phyloP scores from a whole-genome alignment of 345 rosid genomes.

The Orychophragmus violaceus region DNA sequence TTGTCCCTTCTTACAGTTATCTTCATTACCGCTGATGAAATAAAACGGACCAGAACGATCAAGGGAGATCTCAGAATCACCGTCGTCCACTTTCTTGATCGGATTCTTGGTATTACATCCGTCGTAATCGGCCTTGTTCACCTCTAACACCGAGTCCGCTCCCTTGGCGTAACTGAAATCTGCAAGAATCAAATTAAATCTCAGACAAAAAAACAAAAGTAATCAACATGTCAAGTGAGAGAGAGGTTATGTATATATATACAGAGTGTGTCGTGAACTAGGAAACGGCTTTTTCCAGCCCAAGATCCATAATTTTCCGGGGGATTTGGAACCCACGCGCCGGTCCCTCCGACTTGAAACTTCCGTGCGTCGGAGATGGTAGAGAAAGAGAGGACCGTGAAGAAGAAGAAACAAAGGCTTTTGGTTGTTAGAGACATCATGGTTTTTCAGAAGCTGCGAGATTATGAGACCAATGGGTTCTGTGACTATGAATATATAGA shows the following conservation, averaged over 20 bases:
- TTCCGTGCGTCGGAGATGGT: conserved; percentile 26
- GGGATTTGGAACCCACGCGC: conserved; percentile 72
- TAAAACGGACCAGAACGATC: conserved; percentile 72
- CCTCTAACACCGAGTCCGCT: conserved; percentile 59
- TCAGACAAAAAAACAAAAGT: neutral
- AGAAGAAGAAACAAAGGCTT: conserved; percentile 16
- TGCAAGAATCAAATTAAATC: conserved; percentile 20
- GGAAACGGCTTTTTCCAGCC: conserved; percentile 69
- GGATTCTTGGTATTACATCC: conserved; percentile 60
- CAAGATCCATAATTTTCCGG: conserved; percentile 56
- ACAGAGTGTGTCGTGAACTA: conserved; percentile 70
- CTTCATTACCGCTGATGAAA: conserved; percentile 61
- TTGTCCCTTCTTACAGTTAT: conserved; percentile 64
- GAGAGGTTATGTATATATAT: neutral
- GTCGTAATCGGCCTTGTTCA: conserved; percentile 45
- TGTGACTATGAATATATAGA: neutral
- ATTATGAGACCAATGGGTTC: neutral
- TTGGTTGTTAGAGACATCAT: neutral
- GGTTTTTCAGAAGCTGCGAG: neutral
- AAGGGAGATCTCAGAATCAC: conserved; percentile 47
- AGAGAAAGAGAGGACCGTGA: conserved; percentile 2
- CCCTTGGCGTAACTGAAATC: conserved; percentile 74
- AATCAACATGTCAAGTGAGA: neutral
- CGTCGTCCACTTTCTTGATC: conserved; percentile 42
- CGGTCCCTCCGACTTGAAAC: conserved; percentile 67